These are phyloP conservation scores for Symbiodinium natans DNA, from an alignment of 73 alveolate genomes.

Conservation along the genomic window DNA sequence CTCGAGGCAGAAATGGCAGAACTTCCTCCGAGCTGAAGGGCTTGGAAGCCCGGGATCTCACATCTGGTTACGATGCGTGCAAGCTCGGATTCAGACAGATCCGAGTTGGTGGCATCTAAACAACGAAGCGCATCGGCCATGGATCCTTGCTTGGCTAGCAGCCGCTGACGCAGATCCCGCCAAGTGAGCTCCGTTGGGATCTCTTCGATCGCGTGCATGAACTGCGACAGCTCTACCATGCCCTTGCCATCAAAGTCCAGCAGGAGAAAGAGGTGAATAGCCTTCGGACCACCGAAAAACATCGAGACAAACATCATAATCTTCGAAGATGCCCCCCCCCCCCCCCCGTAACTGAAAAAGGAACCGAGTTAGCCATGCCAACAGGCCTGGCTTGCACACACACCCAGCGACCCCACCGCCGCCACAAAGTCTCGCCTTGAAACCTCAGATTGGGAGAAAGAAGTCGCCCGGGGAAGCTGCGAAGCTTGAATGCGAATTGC, in stretches of 20 bases:
- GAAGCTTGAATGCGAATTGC: too few species aligned
- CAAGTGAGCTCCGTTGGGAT: neutral
- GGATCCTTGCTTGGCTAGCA: constrained; percentile 12
- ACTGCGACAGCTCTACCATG: neutral
- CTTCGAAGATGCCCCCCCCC: too few species aligned
- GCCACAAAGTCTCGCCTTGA: neutral
- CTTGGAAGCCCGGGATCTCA: neutral
- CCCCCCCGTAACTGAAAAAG: too few species aligned
- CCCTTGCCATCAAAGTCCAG: neutral
- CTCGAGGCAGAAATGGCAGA: neutral
- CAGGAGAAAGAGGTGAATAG: constrained; percentile 33
- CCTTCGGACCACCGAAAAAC: too few species aligned
- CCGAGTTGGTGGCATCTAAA: neutral
- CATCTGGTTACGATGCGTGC: neutral
- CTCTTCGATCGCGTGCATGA: constrained; percentile 8
- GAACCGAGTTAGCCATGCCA: neutral
- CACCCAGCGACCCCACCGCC: neutral
- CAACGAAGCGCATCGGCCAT: constrained; percentile 15
- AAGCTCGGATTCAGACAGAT: neutral
- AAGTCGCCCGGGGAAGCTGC: neutral
- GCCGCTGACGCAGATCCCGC: constrained; percentile 45
- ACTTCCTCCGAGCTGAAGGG: neutral
- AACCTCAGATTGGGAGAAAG: neutral
- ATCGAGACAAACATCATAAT: too few species aligned
- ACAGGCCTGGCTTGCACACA: neutral